phyloP scores from a whole-genome alignment of 768 basidiomycete genomes.

The Grammothele lineata region DNA sequence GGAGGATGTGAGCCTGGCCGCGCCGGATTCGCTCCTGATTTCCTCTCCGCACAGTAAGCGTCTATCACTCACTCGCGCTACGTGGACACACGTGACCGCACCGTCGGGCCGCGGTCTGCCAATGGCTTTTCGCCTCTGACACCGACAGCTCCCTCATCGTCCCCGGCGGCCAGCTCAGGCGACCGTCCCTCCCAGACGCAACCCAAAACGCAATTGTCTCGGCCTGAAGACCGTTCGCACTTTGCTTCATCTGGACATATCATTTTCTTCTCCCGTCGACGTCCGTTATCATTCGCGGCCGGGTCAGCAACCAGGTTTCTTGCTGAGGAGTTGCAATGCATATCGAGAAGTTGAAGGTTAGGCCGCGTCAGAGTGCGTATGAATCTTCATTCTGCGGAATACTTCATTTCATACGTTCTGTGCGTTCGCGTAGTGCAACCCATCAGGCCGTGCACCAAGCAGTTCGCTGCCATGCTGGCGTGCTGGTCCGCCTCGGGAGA shows the following conservation, averaged over 20 bases:
- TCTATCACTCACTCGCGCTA: conserved; percentile 2
- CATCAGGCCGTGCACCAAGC: conserved; percentile 56
- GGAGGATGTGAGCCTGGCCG: neutral
- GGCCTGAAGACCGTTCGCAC: too few species aligned
- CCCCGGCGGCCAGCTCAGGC: too few species aligned
- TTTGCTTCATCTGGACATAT: too few species aligned
- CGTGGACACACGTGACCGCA: conserved; percentile 13
- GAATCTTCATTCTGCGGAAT: neutral
- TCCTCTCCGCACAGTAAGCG: conserved; percentile 6
- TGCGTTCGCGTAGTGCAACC: conserved; percentile 34
- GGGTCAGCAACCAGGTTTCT: conserved; percentile 1
- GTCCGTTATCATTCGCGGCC: too few species aligned
- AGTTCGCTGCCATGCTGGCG: conserved; percentile 75
- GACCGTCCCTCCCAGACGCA: too few species aligned
- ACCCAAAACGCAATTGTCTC: too few species aligned
- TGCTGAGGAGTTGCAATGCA: conserved; percentile 32
- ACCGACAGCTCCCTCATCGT: too few species aligned
- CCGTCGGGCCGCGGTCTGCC: conserved; percentile 2
- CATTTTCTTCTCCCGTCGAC: neutral
- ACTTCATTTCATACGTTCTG: neutral
- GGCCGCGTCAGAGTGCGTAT: conserved; percentile 64
- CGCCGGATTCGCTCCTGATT: conserved; percentile 13
- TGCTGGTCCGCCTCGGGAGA: conserved; percentile 83
- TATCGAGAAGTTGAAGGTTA: conserved; percentile 77
- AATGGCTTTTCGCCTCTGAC: neutral